A percentile compares a stretch with the other conserved stretches of the same genome.
Conservation (phyloP, 1,284 basidiomycete species). For the Fomitopsis pinicola region DNA sequence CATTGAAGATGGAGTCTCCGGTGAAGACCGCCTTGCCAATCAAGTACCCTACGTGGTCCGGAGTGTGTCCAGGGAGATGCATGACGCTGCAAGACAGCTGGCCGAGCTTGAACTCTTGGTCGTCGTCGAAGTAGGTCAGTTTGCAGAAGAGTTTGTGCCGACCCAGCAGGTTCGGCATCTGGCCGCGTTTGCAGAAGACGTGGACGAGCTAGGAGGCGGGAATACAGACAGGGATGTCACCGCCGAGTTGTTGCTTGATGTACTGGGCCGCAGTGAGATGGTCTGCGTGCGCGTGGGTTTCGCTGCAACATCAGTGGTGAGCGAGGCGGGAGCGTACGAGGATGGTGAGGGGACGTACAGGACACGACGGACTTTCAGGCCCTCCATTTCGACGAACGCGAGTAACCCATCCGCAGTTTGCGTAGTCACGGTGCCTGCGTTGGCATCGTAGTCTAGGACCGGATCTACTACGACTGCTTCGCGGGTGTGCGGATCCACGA, state of each 20-base stretch:
- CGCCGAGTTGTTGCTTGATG: constrained; percentile 28
- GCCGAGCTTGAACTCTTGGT: constrained; percentile 33
- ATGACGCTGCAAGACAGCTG: constrained; percentile 28
- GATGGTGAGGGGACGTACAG: constrained; percentile 24
- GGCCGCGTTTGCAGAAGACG: no score
- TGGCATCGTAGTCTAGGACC: constrained; percentile 35
- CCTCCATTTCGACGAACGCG: constrained; percentile 27
- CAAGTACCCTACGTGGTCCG: constrained; percentile 35
- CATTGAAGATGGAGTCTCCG: constrained; percentile 40
- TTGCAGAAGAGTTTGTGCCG: no score
- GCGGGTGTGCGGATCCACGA: constrained; percentile 28
- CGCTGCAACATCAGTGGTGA: constrained; percentile 18
- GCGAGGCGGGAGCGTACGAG: neutral
- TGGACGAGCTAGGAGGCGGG: no score
- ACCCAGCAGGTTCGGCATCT: no score
- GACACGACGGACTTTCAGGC: constrained; percentile 29
- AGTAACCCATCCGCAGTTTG: constrained; percentile 32
- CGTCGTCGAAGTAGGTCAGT: constrained; percentile 33
- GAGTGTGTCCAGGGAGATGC: constrained; percentile 36
- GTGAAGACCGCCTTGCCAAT: constrained; percentile 36
- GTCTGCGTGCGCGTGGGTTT: constrained; percentile 41
- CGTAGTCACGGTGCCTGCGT: constrained; percentile 30
- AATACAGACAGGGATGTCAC: constrained; percentile 32
- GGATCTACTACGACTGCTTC: constrained; percentile 34
- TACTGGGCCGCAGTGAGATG: constrained; percentile 38